These are phyloP conservation scores for Boechera retrofracta DNA, from an alignment of 345 rosid species.

Conservation along the genomic window DNA sequence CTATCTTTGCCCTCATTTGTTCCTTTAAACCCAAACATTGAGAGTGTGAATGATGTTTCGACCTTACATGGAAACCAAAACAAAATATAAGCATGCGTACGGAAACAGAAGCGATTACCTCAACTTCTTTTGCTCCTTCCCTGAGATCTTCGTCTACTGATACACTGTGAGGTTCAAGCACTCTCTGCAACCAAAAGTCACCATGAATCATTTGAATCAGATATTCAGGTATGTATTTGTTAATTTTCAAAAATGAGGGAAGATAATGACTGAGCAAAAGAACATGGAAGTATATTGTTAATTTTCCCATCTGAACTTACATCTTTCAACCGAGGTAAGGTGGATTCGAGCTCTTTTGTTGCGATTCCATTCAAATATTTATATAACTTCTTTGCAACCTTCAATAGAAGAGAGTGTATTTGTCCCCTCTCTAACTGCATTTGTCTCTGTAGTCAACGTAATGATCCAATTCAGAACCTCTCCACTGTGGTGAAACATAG, in stretches of 20 bases:
- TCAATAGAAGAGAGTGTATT: slow-evolving; percentile 68
- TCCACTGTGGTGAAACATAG: too few relatives aligned
- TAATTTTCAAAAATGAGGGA: background rate
- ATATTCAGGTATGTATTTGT: slow-evolving; percentile 3
- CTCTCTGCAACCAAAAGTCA: slow-evolving; percentile 55
- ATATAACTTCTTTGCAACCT: slow-evolving; percentile 77
- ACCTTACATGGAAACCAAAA: slow-evolving; percentile 15
- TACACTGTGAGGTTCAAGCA: slow-evolving; percentile 74
- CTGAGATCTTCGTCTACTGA: slow-evolving; percentile 89
- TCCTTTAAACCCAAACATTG: slow-evolving; percentile 50
- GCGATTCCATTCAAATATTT: slow-evolving; percentile 67
- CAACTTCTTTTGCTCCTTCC: slow-evolving; percentile 80
- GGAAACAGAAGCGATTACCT: slow-evolving; percentile 52
- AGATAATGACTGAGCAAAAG: slow-evolving; percentile 14
- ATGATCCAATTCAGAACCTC: background rate
- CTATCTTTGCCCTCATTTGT: slow-evolving; percentile 65
- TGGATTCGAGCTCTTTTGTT: slow-evolving; percentile 63
- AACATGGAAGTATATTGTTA: slow-evolving; percentile 11
- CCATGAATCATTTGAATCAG: slow-evolving; percentile 28
- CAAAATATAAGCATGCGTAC: background rate
- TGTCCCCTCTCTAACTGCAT: slow-evolving; percentile 77
- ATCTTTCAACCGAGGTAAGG: slow-evolving; percentile 76
- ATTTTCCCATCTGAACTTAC: slow-evolving; percentile 52
- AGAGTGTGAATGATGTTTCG: background rate
- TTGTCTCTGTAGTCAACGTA: slow-evolving; percentile 67